phyloP scores from a whole-genome alignment of 352 stramenopile species.

The Pythium pectinolyticum region DNA sequence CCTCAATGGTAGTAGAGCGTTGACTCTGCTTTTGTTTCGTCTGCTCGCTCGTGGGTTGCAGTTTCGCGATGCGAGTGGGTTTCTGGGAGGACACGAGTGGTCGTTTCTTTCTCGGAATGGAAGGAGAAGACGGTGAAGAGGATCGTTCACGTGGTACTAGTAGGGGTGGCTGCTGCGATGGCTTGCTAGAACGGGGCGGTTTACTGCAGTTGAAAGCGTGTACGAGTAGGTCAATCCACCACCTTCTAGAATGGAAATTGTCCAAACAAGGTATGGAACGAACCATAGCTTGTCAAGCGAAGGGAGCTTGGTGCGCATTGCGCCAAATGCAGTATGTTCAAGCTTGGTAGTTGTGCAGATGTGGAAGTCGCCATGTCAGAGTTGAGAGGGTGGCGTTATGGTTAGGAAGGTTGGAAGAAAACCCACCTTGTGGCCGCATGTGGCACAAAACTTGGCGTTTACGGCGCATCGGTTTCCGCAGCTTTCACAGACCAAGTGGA shows the following conservation, averaged over 20 bases:
- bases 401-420: too few relatives aligned
- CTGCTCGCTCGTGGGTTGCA: too few relatives aligned
- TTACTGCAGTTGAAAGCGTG: too few relatives aligned
- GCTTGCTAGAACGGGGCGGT: too few relatives aligned
- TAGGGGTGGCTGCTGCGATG: not conserved
- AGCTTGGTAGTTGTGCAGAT: not conserved
- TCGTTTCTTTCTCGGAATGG: constrained; percentile 6
- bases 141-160: not conserved
- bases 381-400: too few relatives aligned
- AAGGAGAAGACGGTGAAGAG: not conserved
- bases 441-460: constrained; percentile 25
- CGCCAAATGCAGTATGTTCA: constrained; percentile 1
- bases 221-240: not conserved
- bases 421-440: constrained; percentile 22
- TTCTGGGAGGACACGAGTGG: constrained; percentile 5
- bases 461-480: constrained; percentile 12
- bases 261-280: not conserved
- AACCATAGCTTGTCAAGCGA: constrained; percentile 15
- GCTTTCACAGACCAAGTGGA: constrained; percentile 10
- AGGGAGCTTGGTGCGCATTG: constrained; percentile 16
- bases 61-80: constrained; percentile 11
- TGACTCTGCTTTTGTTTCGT: not conserved
- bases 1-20: not conserved
- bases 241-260: too few relatives aligned
- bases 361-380: too few relatives aligned